A percentile compares a stretch with the other conserved stretches of the same genome.
phyloP scores from a whole-genome alignment of 2,329 filamentous ascomycete genomes.

The Xenosphaeropsis pyriputrescens region DNA sequence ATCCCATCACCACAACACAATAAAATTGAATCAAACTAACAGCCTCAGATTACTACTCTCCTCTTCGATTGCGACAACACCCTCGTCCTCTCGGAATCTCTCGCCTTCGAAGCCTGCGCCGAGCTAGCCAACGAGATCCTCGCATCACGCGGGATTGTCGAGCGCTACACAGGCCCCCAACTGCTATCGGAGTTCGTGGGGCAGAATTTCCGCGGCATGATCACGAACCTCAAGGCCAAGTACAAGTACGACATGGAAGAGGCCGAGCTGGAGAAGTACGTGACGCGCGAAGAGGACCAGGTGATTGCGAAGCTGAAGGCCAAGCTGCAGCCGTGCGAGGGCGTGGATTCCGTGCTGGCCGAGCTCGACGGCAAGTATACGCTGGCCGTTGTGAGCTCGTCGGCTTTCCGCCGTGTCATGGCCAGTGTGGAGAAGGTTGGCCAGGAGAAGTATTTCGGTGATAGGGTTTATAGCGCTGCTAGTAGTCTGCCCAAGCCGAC shows the following conservation, averaged over 20 bases:
- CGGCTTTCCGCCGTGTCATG: slow-evolving; percentile 61
- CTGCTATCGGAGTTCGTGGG: slow-evolving; percentile 83
- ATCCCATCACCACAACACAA: neutral
- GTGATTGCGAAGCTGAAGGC: slow-evolving; percentile 69
- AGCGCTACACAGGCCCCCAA: slow-evolving; percentile 62
- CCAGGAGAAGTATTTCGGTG: slow-evolving; percentile 66
- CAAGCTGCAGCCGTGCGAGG: slow-evolving; percentile 51
- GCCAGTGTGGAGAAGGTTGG: slow-evolving; percentile 68
- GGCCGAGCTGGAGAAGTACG: slow-evolving; percentile 60
- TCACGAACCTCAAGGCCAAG: slow-evolving; percentile 59
- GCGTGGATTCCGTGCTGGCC: slow-evolving; percentile 53
- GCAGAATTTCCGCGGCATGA: slow-evolving; percentile 91
- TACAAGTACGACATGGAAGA: slow-evolving; percentile 56
- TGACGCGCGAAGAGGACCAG: slow-evolving; percentile 63
- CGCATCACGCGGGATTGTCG: slow-evolving; percentile 42
- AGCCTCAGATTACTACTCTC: slow-evolving; percentile 46
- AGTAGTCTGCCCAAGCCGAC: slow-evolving; percentile 67
- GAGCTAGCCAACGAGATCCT: slow-evolving; percentile 81
- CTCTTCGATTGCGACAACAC: slow-evolving; percentile 82
- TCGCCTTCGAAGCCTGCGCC: slow-evolving; percentile 85
- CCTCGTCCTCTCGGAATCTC: slow-evolving; percentile 77
- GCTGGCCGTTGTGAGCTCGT: slow-evolving; percentile 70
- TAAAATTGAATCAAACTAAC: neutral
- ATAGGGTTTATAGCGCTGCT: slow-evolving; percentile 70
- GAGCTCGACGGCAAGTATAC: slow-evolving; percentile 48